A percentile compares a stretch with the other conserved stretches of the same genome.
phyloP scores from a whole-genome alignment of 805 yeast species.

The Ogataea allantospora region DNA sequence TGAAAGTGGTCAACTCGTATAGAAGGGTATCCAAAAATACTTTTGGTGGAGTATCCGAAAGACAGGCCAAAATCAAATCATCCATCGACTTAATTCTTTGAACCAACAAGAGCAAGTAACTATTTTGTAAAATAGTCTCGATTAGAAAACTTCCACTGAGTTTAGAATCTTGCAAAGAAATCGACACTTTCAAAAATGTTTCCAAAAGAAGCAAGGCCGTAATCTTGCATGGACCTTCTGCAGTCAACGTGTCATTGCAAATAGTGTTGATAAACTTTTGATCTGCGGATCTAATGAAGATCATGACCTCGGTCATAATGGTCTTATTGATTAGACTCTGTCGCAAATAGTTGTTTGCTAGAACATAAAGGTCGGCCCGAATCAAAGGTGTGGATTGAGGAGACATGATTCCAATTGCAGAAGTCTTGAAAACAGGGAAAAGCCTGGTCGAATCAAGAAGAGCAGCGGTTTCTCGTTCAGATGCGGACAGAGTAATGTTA shows the following conservation, averaged over 20 bases:
- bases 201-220: constrained; percentile 77
- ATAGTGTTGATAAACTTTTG: constrained; percentile 57
- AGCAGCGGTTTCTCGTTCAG: constrained; percentile 33
- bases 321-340: constrained; percentile 44
- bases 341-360: constrained; percentile 64
- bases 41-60: constrained; percentile 28
- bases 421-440: constrained; percentile 67
- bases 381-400: constrained; percentile 65
- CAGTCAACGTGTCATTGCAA: constrained; percentile 75
- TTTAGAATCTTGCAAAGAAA: constrained; percentile 55
- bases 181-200: constrained; percentile 31
- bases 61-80: constrained; percentile 47
- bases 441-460: constrained; percentile 49
- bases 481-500: constrained; percentile 22
- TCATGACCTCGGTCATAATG: constrained; percentile 46
- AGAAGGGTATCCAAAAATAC: constrained; percentile 53
- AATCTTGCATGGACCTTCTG: constrained; percentile 73
- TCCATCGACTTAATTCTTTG: constrained; percentile 70
- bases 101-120: constrained; percentile 62
- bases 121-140: constrained; percentile 60
- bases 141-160: constrained; percentile 55
- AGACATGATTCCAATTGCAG: constrained; percentile 69
- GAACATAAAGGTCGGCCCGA: constrained; percentile 76
- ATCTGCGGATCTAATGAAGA: constrained; percentile 61
- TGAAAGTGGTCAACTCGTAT: constrained; percentile 76